Base-by-base conservation (phyloP, 805 yeast genomes). In the Starmerella apicola region DNA sequence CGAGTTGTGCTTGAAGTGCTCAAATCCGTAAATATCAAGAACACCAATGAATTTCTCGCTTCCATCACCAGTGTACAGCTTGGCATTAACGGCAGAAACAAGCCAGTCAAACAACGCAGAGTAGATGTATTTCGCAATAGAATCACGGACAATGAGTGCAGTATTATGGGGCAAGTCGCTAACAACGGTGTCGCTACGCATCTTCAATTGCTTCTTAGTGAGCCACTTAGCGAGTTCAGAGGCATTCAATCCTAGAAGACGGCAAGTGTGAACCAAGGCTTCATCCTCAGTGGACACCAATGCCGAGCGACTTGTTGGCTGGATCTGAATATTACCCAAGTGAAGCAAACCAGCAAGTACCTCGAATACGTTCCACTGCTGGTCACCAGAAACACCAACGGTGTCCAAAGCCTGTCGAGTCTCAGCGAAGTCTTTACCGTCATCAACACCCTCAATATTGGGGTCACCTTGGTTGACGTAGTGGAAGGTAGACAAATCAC, bases 1-100 rank as follows among this genome's bases (percentile, higher is more conserved):
- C 7, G 95, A 85, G 63, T 88, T 88, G 54, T 74, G 77, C 51
- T 83, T 86, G 59, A 88, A 88, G 62, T 88, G 96, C 62, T 88
- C 98, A 60, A 88, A 88, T 19, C 98, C 98, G 57, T 88, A 88
- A 52, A 88, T 88, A 78, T 88, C 98, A 53, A 88, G 70, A 23
- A 88, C 97, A 60, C 98, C 98, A 54, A 88, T 88, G 53, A 88
- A 91, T 1, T 83, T 72, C 17, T 78, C 76, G 2, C 88, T 77
- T 19, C 7, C 40, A 26, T 28, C 42, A 13, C 46, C 50, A n/a
- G 40, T 39, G 21, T 34, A 34, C 54, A 88, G 70, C 55, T 84
- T 94, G 18, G 70, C 59, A 60, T 88, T 88, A 48, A 85, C 81
- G 50, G 76, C 77, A 36, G 72, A 76, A 19, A 86, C 97, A 44